phyloP scores from a whole-genome alignment of 208 protist genomes.

The Trypanosoma brucei region DNA sequence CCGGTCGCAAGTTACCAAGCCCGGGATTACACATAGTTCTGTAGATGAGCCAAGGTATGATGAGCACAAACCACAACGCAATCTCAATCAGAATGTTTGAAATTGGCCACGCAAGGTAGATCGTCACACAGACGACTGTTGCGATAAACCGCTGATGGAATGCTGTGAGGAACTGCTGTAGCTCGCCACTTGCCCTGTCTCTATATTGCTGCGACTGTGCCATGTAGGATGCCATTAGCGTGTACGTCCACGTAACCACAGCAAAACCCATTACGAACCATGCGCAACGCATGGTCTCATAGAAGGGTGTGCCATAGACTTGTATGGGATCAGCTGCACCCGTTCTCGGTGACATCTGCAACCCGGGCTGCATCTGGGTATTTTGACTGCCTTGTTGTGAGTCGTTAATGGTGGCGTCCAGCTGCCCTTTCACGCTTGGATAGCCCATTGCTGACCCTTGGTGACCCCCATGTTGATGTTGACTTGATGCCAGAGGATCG shows the following conservation, averaged over 20 bases:
- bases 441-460: too few species aligned
- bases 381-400: not conserved
- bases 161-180: constrained; percentile 51
- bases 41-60: constrained; percentile 68
- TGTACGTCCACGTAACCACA: constrained; percentile 51
- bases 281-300: constrained; percentile 77
- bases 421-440: not conserved
- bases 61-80: constrained; percentile 43
- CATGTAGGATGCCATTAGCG: constrained; percentile 63
- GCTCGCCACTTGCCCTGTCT: constrained; percentile 28
- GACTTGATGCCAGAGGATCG: too few species aligned
- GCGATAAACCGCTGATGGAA: constrained; percentile 47
- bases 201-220: constrained; percentile 52
- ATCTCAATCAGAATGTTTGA: constrained; percentile 59
- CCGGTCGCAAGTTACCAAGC: constrained; percentile 60
- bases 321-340: constrained; percentile 23
- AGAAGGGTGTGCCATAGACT: constrained; percentile 80
- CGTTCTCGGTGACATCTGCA: not conserved
- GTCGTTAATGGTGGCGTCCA: not conserved
- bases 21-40: constrained; percentile 55
- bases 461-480: too few species aligned
- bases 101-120: constrained; percentile 80
- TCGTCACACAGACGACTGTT: constrained; percentile 48
- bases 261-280: constrained; percentile 74
- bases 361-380: not conserved